These are phyloP conservation scores for Spergularia bocconei DNA, from an alignment of 148 eudicot genomes.

Conservation along the genomic window DNA sequence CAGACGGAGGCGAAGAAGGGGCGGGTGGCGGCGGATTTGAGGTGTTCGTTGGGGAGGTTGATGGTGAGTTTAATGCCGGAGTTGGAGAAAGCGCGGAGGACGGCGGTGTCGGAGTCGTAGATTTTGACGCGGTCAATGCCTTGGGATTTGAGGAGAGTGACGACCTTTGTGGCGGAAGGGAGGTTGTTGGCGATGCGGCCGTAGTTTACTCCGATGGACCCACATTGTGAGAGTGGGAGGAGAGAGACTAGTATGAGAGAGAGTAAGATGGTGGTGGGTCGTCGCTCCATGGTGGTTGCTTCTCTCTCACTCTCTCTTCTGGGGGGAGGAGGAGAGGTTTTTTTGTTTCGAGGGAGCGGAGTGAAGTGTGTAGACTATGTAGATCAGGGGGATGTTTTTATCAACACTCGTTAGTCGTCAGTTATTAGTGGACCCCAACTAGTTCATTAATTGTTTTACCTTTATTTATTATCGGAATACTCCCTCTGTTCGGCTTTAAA, in stretches of 20 bases:
- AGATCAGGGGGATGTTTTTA: too few relatives aligned
- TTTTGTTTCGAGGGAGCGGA: too few relatives aligned
- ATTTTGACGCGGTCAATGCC: constrained; percentile 62
- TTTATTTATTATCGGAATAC: too few relatives aligned
- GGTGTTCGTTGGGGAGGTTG: constrained; percentile 77
- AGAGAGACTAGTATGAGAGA: neutral
- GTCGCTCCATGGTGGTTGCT: neutral
- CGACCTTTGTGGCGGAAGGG: constrained; percentile 67
- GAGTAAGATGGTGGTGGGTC: neutral
- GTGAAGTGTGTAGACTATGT: too few relatives aligned
- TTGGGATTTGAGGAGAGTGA: constrained; percentile 51
- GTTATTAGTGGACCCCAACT: too few relatives aligned
- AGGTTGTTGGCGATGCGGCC: constrained; percentile 84
- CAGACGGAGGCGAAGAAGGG: constrained; percentile 54
- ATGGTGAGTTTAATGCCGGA: constrained; percentile 63
- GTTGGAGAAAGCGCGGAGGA: constrained; percentile 55
- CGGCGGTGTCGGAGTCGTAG: constrained; percentile 80
- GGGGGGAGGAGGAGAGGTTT: neutral
- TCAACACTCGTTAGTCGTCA: too few relatives aligned
- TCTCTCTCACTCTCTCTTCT: neutral
- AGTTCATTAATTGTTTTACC: too few relatives aligned
- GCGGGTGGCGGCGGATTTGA: constrained; percentile 49
- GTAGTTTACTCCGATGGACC: constrained; percentile 79
- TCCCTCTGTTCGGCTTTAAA: too few relatives aligned
- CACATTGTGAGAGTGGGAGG: constrained; percentile 40